Base-by-base conservation (phyloP, 2,329 filamentous ascomycete genomes). In the Fusarium sp. region DNA sequence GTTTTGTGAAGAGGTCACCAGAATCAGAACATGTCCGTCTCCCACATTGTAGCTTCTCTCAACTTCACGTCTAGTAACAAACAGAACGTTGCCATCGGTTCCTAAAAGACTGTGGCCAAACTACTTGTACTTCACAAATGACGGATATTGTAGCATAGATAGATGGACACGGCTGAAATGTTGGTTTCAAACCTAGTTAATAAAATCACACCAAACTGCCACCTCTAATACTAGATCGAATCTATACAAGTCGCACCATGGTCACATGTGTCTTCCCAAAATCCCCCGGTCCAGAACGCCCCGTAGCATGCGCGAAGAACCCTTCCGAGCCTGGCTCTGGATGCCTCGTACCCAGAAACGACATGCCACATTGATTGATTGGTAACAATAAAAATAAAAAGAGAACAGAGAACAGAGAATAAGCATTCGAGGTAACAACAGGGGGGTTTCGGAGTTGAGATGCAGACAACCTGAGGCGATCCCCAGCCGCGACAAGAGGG, bases 231-330 rank as follows among this genome's bases (percentile, higher is more conserved):
- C 71, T 72, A 72, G 69, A 73, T 73, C 48, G 65, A 73, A 73
- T 73, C 71, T 73, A 73, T 73, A 73, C 71, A 73, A 73, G 58
- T 66, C 60, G 69, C 71, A 73, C 71, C 71, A 56, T 73, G 62
- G 64, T 72, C 71, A 72, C 71, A 73, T 72, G 57, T 73, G 65
- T 73, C 71, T 72, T 73, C 71, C 71, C 61, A 71, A 73, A 72
- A 47, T 45, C 62, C 69, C 64, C 71, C 67, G 63, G 61, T 60
- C 71, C 63, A 70, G 51, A 73, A 73, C 71, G 71, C 71, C 71
- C 71, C 68, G 71, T 73, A 73, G 65, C 71, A 73, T 73, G 68
- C 56, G 68, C 65, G 65, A 60, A 73, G 69, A 69, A 69, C 61
- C 65, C 57, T 68, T 68, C 67, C 66, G 65, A 71, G 53, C 60